Evolutionary conservation across 2,329 filamentous ascomycete genomes (phyloP).

Genomic region (Trichoderma sp.): DNA sequence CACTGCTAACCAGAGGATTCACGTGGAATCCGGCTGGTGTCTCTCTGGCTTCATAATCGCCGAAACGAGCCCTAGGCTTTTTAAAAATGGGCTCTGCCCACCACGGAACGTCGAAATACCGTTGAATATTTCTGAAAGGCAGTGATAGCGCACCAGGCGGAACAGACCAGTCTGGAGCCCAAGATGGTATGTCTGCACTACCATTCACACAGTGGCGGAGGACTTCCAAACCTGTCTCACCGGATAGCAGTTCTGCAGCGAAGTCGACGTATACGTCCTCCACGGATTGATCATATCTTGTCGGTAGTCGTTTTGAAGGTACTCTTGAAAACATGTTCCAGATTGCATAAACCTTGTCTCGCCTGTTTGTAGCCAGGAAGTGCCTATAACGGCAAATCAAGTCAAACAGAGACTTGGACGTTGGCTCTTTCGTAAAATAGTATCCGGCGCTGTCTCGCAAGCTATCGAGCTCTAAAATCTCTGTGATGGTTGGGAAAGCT

Average conservation of each 20-base stretch:
- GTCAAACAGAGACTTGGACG: background rate
- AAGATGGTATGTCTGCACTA: background rate
- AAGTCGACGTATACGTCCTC: background rate
- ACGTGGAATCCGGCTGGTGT: background rate
- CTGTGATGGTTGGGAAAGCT: background rate
- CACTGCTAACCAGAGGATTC: background rate
- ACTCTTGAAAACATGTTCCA: background rate
- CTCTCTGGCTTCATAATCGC: background rate
- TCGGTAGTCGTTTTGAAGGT: background rate
- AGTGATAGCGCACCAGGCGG: background rate
- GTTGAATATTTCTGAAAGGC: background rate
- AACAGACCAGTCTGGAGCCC: background rate
- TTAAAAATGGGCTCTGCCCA: background rate
- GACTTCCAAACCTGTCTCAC: background rate
- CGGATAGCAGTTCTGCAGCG: background rate
- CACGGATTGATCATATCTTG: background rate
- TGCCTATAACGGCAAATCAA: background rate
- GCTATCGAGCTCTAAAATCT: slow-evolving; percentile 5
- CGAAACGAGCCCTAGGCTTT: background rate
- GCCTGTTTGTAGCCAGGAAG: background rate
- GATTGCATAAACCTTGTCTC: slow-evolving; percentile 4
- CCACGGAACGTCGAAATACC: slow-evolving; percentile 7
- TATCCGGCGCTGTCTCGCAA: background rate
- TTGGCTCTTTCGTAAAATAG: background rate
- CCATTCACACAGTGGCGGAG: background rate